A percentile compares a stretch with the other conserved stretches of the same genome.
These are phyloP conservation scores for Polyrhizophydium stewartii DNA, from an alignment of 371 early-diverging fungal genomes.

Conservation along the genomic window DNA sequence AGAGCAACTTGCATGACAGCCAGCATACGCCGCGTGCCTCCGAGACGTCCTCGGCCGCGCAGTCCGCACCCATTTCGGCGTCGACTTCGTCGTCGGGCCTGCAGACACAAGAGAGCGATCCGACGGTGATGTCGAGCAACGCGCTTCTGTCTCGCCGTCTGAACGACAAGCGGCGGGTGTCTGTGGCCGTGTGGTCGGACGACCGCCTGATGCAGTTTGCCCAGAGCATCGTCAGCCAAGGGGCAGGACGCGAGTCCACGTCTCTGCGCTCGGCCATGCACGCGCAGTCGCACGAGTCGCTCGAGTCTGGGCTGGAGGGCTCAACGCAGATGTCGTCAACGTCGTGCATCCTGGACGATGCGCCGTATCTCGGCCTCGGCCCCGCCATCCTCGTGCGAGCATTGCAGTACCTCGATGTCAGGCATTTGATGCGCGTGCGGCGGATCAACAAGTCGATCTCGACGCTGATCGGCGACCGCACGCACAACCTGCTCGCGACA, in stretches of 20 bases:
- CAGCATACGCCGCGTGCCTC: too few species aligned
- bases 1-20: too few species aligned
- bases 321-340: not conserved
- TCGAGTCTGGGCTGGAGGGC: not conserved
- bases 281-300: not conserved
- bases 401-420: constrained; percentile 24
- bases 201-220: constrained; percentile 60
- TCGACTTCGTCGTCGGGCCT: too few species aligned
- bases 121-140: not conserved
- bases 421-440: constrained; percentile 24
- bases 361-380: constrained; percentile 14
- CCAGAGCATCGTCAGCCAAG: constrained; percentile 10
- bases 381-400: constrained; percentile 14
- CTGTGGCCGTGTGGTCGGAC: constrained; percentile 83
- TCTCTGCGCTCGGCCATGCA: not conserved
- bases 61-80: too few species aligned
- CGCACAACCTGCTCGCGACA: constrained; percentile 9
- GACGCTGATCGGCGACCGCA: constrained; percentile 21
- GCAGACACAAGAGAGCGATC: not conserved
- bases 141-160: constrained; percentile 8
- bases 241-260: not conserved
- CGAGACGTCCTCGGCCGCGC: too few species aligned
- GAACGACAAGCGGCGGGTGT: constrained; percentile 51
- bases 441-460: constrained; percentile 14
- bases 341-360: not conserved